phyloP scores from a whole-genome alignment of 768 basidiomycete species.

The Mrakia frigida region DNA sequence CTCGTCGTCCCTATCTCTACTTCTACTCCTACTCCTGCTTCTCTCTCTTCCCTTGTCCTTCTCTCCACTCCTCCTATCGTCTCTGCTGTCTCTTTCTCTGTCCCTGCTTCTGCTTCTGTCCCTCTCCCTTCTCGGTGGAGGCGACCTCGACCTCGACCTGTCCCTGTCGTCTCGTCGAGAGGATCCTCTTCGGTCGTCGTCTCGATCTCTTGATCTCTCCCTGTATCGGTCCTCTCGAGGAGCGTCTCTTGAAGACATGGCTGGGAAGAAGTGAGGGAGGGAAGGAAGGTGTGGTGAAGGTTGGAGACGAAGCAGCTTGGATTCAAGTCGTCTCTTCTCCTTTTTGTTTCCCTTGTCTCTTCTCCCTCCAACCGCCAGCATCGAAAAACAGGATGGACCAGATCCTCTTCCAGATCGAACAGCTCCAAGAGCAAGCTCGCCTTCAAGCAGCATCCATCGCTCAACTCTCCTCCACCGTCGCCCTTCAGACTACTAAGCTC shows the following conservation, averaged over 20 bases:
- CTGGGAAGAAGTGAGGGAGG: not conserved
- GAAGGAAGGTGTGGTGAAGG: too few species aligned
- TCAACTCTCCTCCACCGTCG: too few species aligned
- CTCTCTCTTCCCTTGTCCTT: conserved; percentile 6
- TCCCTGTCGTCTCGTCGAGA: conserved; percentile 13
- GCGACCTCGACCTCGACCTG: conserved; percentile 11
- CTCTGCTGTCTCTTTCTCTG: not conserved
- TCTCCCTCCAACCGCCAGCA: too few species aligned
- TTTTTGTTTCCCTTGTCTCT: too few species aligned
- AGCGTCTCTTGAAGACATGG: not conserved
- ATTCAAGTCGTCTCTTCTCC: too few species aligned
- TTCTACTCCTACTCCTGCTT: conserved; percentile 11
- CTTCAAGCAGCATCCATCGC: too few species aligned
- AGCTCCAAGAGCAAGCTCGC: too few species aligned
- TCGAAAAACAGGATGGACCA: too few species aligned
- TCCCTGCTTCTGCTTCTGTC: not conserved
- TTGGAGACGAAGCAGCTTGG: too few species aligned
- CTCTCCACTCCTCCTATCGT: not conserved
- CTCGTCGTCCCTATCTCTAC: not conserved
- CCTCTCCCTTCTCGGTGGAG: conserved; percentile 1
- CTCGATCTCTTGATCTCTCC: not conserved
- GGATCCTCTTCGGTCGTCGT: conserved; percentile 16
- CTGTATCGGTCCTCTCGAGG: not conserved
- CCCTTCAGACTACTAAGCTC: too few species aligned
- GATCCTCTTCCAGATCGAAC: too few species aligned